These are phyloP conservation scores for Epicoccum nigrum DNA, from an alignment of 2,329 filamentous ascomycete species.

Conservation along the genomic window DNA sequence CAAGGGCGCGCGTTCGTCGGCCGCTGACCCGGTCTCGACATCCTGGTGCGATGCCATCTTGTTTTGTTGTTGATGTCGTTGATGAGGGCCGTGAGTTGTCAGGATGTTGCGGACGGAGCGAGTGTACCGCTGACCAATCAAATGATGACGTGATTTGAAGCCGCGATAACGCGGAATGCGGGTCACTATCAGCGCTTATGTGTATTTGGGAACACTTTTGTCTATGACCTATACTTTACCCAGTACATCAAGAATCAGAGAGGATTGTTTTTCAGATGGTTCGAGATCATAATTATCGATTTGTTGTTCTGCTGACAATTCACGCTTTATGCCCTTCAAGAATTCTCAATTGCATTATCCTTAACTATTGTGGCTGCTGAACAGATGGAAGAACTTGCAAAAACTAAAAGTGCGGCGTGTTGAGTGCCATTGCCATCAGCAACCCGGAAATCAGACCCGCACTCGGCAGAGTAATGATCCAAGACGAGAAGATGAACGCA, in stretches of 20 bases:
- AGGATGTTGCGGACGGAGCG: not conserved
- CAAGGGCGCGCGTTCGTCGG: constrained; percentile 33
- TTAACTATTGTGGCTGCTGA: not conserved
- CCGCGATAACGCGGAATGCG: constrained; percentile 9
- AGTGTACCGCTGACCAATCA: constrained; percentile 16
- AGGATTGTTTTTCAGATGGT: no score
- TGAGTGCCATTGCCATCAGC: constrained; percentile 51
- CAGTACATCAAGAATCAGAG: no score
- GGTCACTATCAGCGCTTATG: no score
- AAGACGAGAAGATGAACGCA: constrained; percentile 50
- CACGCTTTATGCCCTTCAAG: not conserved
- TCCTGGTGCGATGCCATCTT: constrained; percentile 23
- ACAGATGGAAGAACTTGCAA: not conserved
- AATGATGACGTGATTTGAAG: constrained; percentile 14
- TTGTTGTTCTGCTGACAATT: no score
- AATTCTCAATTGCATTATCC: no score
- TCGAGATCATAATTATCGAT: no score
- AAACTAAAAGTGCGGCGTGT: constrained; percentile 48
- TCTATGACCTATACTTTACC: no score
- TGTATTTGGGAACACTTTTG: no score
- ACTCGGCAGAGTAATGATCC: constrained; percentile 51
- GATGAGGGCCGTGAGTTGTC: no score
- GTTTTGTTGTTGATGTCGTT: not conserved
- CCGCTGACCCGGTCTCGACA: constrained; percentile 2
- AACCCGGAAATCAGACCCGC: constrained; percentile 51